Base-by-base conservation (phyloP, 768 basidiomycete species). In the Gymnopilus dilepis region DNA sequence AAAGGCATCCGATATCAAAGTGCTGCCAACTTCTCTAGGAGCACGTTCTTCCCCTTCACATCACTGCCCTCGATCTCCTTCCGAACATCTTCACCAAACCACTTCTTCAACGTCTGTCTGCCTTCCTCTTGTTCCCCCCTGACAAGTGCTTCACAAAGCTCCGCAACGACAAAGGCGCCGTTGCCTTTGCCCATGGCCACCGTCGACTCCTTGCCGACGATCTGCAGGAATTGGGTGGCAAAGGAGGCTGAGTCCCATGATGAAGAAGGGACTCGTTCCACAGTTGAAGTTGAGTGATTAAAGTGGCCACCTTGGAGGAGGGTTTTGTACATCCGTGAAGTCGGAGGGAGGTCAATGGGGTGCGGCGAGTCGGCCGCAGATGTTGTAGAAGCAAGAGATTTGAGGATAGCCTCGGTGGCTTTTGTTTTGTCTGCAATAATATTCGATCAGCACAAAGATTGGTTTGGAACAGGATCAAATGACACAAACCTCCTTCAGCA, bases 261-360 rank as follows among this genome's bases (percentile, higher is more conserved):
- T 0, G 62, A 40, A 1, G 73, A 65, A 2, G 82, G 67, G 2
- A 83, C 78, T 6, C 73, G 80, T 31, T 84, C 82, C 37, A 96
- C 78, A 2, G 81, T 63, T 21, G 81, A 80, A 2, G 86, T 82
- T 0, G 82, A 72, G 31, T 86, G 88, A 62, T 86, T 87, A 75
- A 88, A 97, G 71, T 96, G 94, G 0, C 95, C 95, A 5, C 95
- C 95, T 70, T 96, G 94, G 1, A 97, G 81, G 6, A 97, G 85
- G 6, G 87, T 87, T 72, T 97, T 97, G 82, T 94, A 96, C 51
- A 95, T 70, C 40, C 95, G 84, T 3, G 92, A 89, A 0, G 89
- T 85, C 67, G 94, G 93, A 1, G 94, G 86, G 12, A 95, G 81
- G 69, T 96, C 90, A 60, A 96, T 89, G 15, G 84, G 83, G 73